Conservation (phyloP, 306 rosid genomes). For the Trichosanthes truncata region DNA sequence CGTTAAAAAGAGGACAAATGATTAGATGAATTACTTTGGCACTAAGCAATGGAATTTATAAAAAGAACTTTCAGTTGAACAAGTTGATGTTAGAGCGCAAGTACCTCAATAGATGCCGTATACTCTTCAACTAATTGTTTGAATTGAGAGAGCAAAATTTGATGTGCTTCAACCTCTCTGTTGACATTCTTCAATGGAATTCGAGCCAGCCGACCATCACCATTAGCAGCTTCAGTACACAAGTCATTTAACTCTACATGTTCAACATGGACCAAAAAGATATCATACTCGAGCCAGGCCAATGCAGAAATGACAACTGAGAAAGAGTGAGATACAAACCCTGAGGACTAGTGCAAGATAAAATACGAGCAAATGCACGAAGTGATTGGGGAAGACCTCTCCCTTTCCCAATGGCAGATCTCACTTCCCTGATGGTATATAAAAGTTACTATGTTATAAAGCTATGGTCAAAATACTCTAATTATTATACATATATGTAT, state of each 20-base stretch:
- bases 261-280: constrained; percentile 17
- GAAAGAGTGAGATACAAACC: constrained; percentile 19
- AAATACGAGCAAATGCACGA: constrained; percentile 64
- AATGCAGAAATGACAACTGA: background rate
- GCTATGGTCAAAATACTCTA: background rate
- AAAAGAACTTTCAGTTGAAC: background rate
- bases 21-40: background rate
- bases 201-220: constrained; percentile 74
- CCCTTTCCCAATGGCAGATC: constrained; percentile 41
- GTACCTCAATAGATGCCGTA: constrained; percentile 42
- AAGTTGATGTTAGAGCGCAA: background rate
- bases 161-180: constrained; percentile 64
- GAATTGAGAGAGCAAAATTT: constrained; percentile 36
- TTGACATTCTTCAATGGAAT: constrained; percentile 35
- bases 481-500: background rate
- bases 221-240: constrained; percentile 43
- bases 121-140: constrained; percentile 31
- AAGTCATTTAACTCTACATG: constrained; percentile 45
- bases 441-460: background rate
- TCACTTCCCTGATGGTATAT: constrained; percentile 51
- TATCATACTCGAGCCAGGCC: background rate
- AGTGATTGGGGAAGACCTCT: constrained; percentile 74
- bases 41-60: background rate
- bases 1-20: background rate
- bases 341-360: constrained; percentile 38